Evolutionary conservation across 2,329 filamentous ascomycete species (phyloP), one percentile per base, ranked within the genome.

Genomic region (Aulographum hederae): DNA sequence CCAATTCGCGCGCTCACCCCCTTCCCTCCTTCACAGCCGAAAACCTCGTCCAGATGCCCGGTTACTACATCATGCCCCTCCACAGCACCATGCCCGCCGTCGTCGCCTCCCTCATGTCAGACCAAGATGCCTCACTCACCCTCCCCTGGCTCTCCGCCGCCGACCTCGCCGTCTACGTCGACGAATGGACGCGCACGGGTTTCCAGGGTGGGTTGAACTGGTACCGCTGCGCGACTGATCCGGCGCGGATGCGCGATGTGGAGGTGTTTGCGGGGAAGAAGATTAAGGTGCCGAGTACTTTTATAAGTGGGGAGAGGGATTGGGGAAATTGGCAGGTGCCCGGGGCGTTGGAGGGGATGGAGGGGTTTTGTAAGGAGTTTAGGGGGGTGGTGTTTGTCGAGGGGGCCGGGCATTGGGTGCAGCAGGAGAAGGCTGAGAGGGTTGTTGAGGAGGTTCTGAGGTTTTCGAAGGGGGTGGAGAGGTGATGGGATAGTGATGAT

Each of bases 271-370:
- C 68, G 0, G 71, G 71, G 0, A 61, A 57, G 44, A 68, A 61
- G 44, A 67, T 78, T 14, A 65, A 69, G 31, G 64, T 73, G 6
- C 73, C 73, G 1, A 63, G 60, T 34, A 52, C 59, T 1, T 78
- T 73, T 40, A 60, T 79, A n/a, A 64, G 63, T 17, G 73, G 74
- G 0, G 57, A 56, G 28, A 50, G 61, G 35, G 75, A 79, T 39
- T 78, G 74, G 73, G 73, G 71, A 0, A 76, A 68, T 19, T 74
- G 67, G 44, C 74, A 79, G 45, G 63, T 73, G 39, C 73, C 73
- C 0, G 70, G 70, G 1, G 70, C 63, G 1, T 45, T 79, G 4
- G 69, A 78, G 43, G 60, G 58, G 18, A 66, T 71, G 48, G 54
- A 54, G 4, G 50, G 57, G 5, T 56, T 56, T 0, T 74, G 69